Base-by-base conservation (phyloP, 2,329 filamentous ascomycete species). In the Monilinia aucupariae region DNA sequence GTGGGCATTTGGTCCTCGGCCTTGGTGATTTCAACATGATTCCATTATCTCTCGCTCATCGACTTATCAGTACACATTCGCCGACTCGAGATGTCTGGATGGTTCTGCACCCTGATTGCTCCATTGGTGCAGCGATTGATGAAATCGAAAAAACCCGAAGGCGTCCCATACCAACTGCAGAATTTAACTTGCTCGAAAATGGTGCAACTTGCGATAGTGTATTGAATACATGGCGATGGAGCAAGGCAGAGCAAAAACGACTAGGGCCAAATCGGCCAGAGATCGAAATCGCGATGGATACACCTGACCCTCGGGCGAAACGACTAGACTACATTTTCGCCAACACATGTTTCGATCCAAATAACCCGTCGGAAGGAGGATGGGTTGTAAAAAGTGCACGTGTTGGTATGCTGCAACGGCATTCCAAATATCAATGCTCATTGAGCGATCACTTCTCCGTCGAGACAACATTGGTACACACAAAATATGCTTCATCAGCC, bases 1-100 rank as follows among this genome's bases (percentile, higher is more conserved):
- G 88, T 17, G 91, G 92, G 8, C 90, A 93, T 74, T 80, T 97
- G 37, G 92, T 92, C 59, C 79, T 97, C 50, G 92, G 87, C 7
- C 79, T 96, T 61, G 94, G 94, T 32, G 94, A 97, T 78, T 97
- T 97, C 79, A 97, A 97, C 77, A 96, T 96, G 89, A 80, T 91
- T n/a, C 94, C 94, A 0, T 77, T 88, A 48, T 96, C 91, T 32
- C 84, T 96, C 66, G 88, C 90, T 39, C 91, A 97, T 77, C 84
- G 86, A 61, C 81, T 97, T 67, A 87, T 99, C 69, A 90, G 88
- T 63, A 85, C 86, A 4, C 87, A 92, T 72, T 85, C 88, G 12
- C 87, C 88, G 17, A 87, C 96, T 34, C 83, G 82, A 51, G 94
- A 99, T 74, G 85, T 86, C 27, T 99, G 94, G 94, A 85, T 89